Base-by-base conservation (phyloP, 352 stramenopile species). In the Phytopythium litorale region DNA sequence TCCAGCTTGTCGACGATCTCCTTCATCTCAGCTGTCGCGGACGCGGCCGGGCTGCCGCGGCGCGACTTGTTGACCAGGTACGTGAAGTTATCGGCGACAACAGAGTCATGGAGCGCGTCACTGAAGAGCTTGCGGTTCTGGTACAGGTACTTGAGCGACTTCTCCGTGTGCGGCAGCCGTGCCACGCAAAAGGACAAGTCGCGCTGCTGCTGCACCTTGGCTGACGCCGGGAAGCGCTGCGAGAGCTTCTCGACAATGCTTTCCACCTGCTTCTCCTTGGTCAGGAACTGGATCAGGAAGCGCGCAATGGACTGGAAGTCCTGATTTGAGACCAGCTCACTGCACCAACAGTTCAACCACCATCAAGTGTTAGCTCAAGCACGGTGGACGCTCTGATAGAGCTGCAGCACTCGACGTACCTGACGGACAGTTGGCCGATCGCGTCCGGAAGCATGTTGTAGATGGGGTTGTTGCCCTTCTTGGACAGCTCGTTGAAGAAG, bases 361-460 rank as follows among this genome's bases (percentile, higher is more conserved):
- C 12, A 57, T 32, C 28, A 15, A 40, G 35, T 16, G 23, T 38
- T 65, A 23, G 66, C 43, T 62, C 30, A 67, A 1, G 58, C 23
- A 48, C n/a, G 15, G 2, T 12, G 43, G 32, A 18, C 38, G 30
- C 60, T 2, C 58, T 25, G 7, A 32, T 46, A 60, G 35, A 40
- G 30, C 60, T 5, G 23, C 42, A 12, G 16, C 43, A 55, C 15
- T 23, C 12, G 42, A 37, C 59, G 52, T 59, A 92, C 81, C 80
- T 92, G 32, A 75, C 78, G 8, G 82, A 92, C n/a, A 99, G 71
- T 61, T 97, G 88, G 56, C 94, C 89, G 51, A 99, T 91, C 58
- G 98, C 98, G 68, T 99, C 97, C 9, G 97, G 96, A 9, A 99
- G 79, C 64, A 99, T 89, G 75, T 99, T 99, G 88, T 99, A 99